These are phyloP conservation scores for Penicillium arizonense DNA, from an alignment of 495 filamentous ascomycete genomes.

Conservation along the genomic window DNA sequence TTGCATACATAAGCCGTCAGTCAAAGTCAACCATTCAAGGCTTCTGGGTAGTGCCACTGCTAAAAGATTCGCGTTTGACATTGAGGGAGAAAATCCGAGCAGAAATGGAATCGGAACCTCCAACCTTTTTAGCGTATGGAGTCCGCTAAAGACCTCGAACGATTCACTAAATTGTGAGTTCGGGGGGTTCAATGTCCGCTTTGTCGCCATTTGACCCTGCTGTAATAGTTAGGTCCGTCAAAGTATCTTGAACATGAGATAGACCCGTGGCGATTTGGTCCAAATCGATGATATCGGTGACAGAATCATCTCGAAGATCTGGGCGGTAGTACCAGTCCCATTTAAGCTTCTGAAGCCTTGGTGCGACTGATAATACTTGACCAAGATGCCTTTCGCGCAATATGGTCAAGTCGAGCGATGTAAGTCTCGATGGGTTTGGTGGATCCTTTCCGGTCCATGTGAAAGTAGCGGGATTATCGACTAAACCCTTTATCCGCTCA, in stretches of 20 bases:
- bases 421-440: slow-evolving; percentile 6
- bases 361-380: slow-evolving; percentile 5
- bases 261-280: slow-evolving; percentile 4
- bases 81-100: slow-evolving; percentile 3
- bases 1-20: neutral
- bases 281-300: slow-evolving; percentile 8
- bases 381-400: slow-evolving; percentile 7
- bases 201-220: neutral
- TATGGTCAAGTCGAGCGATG: slow-evolving; percentile 6
- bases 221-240: slow-evolving; percentile 5
- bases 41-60: neutral
- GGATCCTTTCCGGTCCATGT: neutral
- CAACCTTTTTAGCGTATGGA: neutral
- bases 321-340: slow-evolving; percentile 5
- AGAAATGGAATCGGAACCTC: slow-evolving; percentile 6
- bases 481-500: neutral
- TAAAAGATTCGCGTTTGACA: neutral
- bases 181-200: neutral
- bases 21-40: slow-evolving; percentile 4
- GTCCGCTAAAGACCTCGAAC: slow-evolving; percentile 1
- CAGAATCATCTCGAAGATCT: slow-evolving; percentile 3
- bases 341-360: slow-evolving; percentile 2
- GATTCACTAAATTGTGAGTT: neutral
- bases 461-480: slow-evolving; percentile 4
- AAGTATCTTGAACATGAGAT: slow-evolving; percentile 7